Conservation (phyloP, 2,329 filamentous ascomycete species). For the Myriosclerotinia scirpicola region DNA sequence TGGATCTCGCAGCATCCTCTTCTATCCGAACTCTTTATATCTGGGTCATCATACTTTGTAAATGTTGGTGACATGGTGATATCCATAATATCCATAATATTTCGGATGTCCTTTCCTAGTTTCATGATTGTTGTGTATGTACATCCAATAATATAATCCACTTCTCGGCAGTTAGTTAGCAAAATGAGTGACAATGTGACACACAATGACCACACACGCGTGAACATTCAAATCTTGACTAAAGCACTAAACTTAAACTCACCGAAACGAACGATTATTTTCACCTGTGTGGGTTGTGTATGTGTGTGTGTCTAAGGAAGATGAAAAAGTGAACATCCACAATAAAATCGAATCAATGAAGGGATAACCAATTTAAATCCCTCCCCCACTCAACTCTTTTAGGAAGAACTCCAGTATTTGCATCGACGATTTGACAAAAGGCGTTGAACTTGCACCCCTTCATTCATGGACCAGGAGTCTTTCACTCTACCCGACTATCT, state of each 20-base stretch:
- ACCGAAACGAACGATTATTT: background rate
- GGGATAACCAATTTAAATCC: constrained; percentile 6
- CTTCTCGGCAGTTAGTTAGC: constrained; percentile 1
- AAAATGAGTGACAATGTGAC: constrained; percentile 8
- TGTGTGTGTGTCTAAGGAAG: too few relatives aligned
- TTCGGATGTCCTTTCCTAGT: constrained; percentile 3
- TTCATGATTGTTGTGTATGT: background rate
- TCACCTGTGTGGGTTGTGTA: background rate
- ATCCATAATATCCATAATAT: background rate
- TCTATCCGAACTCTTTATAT: constrained; percentile 3
- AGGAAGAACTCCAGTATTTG: constrained; percentile 1
- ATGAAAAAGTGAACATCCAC: background rate
- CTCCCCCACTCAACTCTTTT: constrained; percentile 12
- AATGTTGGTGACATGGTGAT: constrained; percentile 8
- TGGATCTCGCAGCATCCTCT: background rate
- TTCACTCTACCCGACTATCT: constrained; percentile 21
- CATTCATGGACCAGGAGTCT: background rate
- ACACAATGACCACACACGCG: constrained; percentile 5
- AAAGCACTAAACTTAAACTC: background rate
- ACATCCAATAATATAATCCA: constrained; percentile 4
- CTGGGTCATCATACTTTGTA: too few relatives aligned
- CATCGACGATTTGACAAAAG: background rate
- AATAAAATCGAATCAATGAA: constrained; percentile 6
- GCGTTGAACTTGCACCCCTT: constrained; percentile 5
- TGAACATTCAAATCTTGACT: constrained; percentile 10